Evolutionary conservation across 1,139 yeast species (phyloP).

Genomic region (Tardiomyces digboiensis): DNA sequence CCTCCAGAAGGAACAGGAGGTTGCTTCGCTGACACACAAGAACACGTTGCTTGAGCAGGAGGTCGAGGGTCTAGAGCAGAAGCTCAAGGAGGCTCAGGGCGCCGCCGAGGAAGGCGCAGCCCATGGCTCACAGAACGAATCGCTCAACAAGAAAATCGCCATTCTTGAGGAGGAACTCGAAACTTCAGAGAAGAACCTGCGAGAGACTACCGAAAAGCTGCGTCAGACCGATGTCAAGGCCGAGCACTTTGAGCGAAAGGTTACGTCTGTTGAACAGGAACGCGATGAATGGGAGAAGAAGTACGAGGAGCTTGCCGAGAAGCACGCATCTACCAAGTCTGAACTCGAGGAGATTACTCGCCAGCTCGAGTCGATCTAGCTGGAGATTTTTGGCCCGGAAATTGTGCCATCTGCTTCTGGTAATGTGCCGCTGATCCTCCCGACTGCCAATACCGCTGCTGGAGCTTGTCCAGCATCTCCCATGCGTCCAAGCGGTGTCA

Average conservation of each 20-base stretch:
- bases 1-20: constrained; percentile 90
- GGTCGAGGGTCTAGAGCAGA: constrained; percentile 79
- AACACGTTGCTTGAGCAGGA: constrained; percentile 86
- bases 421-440: too few relatives aligned
- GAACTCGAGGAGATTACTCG: constrained; percentile 93
- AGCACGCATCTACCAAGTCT: constrained; percentile 74
- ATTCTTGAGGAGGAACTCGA: constrained; percentile 92
- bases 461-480: too few relatives aligned
- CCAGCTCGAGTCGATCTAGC: constrained; percentile 80
- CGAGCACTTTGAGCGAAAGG: constrained; percentile 95
- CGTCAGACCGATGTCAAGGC: constrained; percentile 96
- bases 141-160: constrained; percentile 85
- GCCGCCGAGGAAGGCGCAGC: constrained; percentile 91
- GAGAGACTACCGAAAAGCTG: constrained; percentile 88
- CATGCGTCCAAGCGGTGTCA: not conserved
- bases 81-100: constrained; percentile 73
- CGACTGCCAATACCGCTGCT: too few relatives aligned
- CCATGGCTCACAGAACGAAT: constrained; percentile 82
- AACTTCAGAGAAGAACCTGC: constrained; percentile 82
- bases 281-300: constrained; percentile 89
- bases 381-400: constrained; percentile 9
- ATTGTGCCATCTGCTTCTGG: too few relatives aligned
- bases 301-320: constrained; percentile 77
- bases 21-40: constrained; percentile 86
- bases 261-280: constrained; percentile 84